Conservation (phyloP, 768 basidiomycete species). For the Serendipita sp. region DNA sequence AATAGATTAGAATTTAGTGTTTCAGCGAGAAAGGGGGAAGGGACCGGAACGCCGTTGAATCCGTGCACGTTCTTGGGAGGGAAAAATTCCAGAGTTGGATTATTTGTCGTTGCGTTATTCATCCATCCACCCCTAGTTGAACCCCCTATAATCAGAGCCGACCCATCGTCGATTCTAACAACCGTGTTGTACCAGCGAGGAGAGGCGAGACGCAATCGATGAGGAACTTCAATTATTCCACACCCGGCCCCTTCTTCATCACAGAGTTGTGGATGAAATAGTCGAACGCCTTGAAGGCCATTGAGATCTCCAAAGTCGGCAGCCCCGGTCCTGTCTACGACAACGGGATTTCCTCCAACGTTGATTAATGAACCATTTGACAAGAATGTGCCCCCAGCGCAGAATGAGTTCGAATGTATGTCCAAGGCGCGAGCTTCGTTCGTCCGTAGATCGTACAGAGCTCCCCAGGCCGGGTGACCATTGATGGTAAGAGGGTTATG, state of each 20-base stretch:
- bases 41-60: constrained; percentile 49
- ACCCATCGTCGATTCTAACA: constrained; percentile 55
- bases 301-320: constrained; percentile 62
- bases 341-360: constrained; percentile 70
- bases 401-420: constrained; percentile 71
- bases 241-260: constrained; percentile 32
- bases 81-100: constrained; percentile 68
- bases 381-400: constrained; percentile 66
- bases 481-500: constrained; percentile 61
- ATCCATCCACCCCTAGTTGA: constrained; percentile 76
- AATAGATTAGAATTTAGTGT: constrained; percentile 75
- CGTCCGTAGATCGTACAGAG: constrained; percentile 51
- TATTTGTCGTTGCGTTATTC: constrained; percentile 64
- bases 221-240: constrained; percentile 47
- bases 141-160: constrained; percentile 69
- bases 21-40: constrained; percentile 44
- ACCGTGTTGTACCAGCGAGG: constrained; percentile 72
- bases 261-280: constrained; percentile 44
- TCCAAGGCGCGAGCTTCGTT: constrained; percentile 41
- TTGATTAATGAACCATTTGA: constrained; percentile 62
- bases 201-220: constrained; percentile 50
- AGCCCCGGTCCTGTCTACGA: constrained; percentile 42
- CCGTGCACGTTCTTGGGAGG: constrained; percentile 61
- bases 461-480: constrained; percentile 70
- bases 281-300: constrained; percentile 56